Base-by-base conservation (phyloP, 2,329 filamentous ascomycete genomes). In the Fusarium protoensiforme region DNA sequence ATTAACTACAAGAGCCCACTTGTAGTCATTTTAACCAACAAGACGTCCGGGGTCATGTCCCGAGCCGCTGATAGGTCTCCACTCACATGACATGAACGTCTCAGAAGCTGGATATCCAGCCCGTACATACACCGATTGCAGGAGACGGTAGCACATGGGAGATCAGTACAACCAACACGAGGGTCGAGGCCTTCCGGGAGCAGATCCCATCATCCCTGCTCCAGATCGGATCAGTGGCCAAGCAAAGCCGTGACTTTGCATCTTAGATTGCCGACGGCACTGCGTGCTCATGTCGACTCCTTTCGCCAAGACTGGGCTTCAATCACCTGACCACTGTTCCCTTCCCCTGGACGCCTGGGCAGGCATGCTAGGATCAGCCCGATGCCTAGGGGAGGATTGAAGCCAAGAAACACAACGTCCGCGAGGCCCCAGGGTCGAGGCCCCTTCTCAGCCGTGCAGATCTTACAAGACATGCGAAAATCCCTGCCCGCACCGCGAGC, bases 201-300 rank as follows among this genome's bases (percentile, higher is more conserved):
- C 20, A 57, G 46, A 57, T 57, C 20, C 20, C 7, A 38, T 35
- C 22, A 57, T 24, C 53, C 33, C 31, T 57, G 31, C 20, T 57
- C 31, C 2, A 38, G 20, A 57, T 57, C 31, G 6, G 31, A 57
- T 57, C 33, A 36, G n/a, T 24, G 33, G 53, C 66, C 56, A 57
- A 68, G 64, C 31, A n/a, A 24, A 29, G 22, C 33, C 33, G 31
- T 38, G 53, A 38, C 16, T 57, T 57, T 18, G 53, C 51, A 27
- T 57, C 20, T 38, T n/a, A 57, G 53, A 57, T 57, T 57, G 53
- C 53, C 53, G 33, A 57, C 53, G 53, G 53, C 53, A 57, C n/a
- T 38, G 33, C 33, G 53, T 27, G 22, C 16, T 24, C 53, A 57
- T 11, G n/a, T 38, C 33, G 31, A 57, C 31, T 20, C 33, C 33